Evolutionary conservation across 129 eudicot genomes (phyloP), one percentile per base, ranked within the genome.

Genomic region (Solidago caesia): DNA sequence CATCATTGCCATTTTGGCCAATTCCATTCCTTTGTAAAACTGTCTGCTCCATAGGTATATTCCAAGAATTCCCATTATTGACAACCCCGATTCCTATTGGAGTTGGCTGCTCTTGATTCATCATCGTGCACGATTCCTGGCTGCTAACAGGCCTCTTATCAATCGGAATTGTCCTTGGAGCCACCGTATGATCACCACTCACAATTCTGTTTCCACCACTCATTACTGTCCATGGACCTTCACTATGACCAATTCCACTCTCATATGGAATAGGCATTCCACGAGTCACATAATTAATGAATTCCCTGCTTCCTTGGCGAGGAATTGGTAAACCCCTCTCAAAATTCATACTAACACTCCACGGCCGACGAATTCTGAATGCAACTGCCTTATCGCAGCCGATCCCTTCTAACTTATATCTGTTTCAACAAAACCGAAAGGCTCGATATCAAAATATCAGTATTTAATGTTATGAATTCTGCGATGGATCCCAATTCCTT

Each of bases 281-380:
- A 43, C 45, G 58, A 42, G 64, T 53, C 49, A 74, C 78, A 63
- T 66, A n/a, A 64, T 48, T 77, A 75, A 10, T 52, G 58, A 66
- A 76, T 66, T 55, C 15, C 3, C 29, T 29, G 29, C 46, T 68
- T 55, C 66, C 74, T 26, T 68, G 12, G 5, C 4, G 63, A 70
- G 81, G 76, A 68, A 62, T 39, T 57, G 52, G 67, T 73, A 72
- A 71, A 56, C 61, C 85, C 75, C 67, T 85, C 82, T 89, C 87
- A 77, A 65, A 75, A 46, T 72, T 84, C 96, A 86, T 88, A 33
- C 59, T 75, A 44, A 53, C 51, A 63, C 64, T 49, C 75, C 44
- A 51, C 77, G 57, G 3, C 15, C 57, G 12, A 7, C 57, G 57
- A 51, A 51, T 51, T 51, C 15, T 9, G 39, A 63, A 64, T 46